Percentiles rank a stretch among this genome's conserved stretches.
phyloP scores from a whole-genome alignment of 2,329 filamentous ascomycete species.

The Bipolaris cookei region DNA sequence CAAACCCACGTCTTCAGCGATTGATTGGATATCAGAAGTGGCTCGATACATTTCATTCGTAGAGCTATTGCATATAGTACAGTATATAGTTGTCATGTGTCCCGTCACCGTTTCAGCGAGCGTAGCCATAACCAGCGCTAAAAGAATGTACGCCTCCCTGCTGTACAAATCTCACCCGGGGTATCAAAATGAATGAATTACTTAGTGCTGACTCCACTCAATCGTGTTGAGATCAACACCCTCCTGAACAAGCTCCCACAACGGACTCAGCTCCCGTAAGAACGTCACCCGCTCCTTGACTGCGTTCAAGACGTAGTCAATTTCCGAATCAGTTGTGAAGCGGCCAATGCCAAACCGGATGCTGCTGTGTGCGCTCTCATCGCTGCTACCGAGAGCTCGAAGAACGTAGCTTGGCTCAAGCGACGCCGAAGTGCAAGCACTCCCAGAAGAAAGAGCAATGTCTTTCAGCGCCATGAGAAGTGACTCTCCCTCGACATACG shows the following conservation, averaged over 20 bases:
- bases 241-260: slow-evolving; percentile 98
- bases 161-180: slow-evolving; percentile 29
- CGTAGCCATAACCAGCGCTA: slow-evolving; percentile 22
- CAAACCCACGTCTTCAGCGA: not conserved
- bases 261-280: slow-evolving; percentile 88
- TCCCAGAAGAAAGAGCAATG: slow-evolving; percentile 94
- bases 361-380: slow-evolving; percentile 96
- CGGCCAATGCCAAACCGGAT: slow-evolving; percentile 97
- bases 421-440: slow-evolving; percentile 95
- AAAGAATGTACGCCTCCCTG: slow-evolving; percentile 22
- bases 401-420: slow-evolving; percentile 96
- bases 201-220: slow-evolving; percentile 95
- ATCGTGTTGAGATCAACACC: slow-evolving; percentile 95
- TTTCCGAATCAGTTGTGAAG: slow-evolving; percentile 93
- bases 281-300: slow-evolving; percentile 90
- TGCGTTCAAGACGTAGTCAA: slow-evolving; percentile 96
- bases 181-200: slow-evolving; percentile 18
- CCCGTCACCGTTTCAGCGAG: slow-evolving; percentile 36
- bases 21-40: not conserved
- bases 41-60: slow-evolving; percentile 13
- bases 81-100: slow-evolving; percentile 28
- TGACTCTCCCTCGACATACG: slow-evolving; percentile 97
- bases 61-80: slow-evolving; percentile 17
- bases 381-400: slow-evolving; percentile 90
- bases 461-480: slow-evolving; percentile 98